A percentile compares a stretch with the other conserved stretches of the same genome.
Conservation (phyloP, 495 filamentous ascomycete species). For the Polyplosphaeria fusca region DNA sequence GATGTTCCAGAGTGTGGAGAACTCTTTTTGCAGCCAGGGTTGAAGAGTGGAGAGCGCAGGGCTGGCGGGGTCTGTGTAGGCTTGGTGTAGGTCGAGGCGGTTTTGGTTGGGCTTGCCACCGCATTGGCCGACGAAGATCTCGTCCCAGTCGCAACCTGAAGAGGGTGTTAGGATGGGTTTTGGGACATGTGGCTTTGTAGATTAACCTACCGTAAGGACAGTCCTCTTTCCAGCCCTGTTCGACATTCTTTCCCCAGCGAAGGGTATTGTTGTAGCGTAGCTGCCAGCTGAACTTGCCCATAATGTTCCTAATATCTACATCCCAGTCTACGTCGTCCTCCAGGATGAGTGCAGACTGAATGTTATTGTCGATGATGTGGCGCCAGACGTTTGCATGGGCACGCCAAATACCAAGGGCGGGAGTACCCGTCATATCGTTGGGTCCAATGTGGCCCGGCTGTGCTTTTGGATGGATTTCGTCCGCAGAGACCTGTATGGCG, state of each 20-base stretch:
- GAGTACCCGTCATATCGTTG: conserved; percentile 15
- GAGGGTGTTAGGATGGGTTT: not conserved
- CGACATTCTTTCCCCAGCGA: conserved; percentile 13
- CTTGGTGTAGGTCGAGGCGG: conserved; percentile 19
- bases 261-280: conserved; percentile 27
- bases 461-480: conserved; percentile 38
- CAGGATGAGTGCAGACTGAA: conserved; percentile 46
- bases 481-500: conserved; percentile 6
- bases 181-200: not conserved
- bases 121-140: conserved; percentile 27
- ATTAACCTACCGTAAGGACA: conserved; percentile 21
- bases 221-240: conserved; percentile 22
- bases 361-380: conserved; percentile 43
- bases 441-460: conserved; percentile 26
- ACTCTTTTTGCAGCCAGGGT: conserved; percentile 2
- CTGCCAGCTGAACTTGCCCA: conserved; percentile 19
- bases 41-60: not conserved
- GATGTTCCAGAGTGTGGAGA: conserved; percentile 13
- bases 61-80: conserved; percentile 10
- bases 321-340: conserved; percentile 53
- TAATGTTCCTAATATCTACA: conserved; percentile 44
- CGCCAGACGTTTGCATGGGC: conserved; percentile 43
- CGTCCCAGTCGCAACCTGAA: conserved; percentile 31
- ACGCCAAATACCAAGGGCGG: conserved; percentile 41
- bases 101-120: conserved; percentile 13